Percentiles rank a stretch among this genome's conserved stretches.
Evolutionary conservation across 257 asterid genomes (phyloP).

Genomic region (Gardenia jasminoides): DNA sequence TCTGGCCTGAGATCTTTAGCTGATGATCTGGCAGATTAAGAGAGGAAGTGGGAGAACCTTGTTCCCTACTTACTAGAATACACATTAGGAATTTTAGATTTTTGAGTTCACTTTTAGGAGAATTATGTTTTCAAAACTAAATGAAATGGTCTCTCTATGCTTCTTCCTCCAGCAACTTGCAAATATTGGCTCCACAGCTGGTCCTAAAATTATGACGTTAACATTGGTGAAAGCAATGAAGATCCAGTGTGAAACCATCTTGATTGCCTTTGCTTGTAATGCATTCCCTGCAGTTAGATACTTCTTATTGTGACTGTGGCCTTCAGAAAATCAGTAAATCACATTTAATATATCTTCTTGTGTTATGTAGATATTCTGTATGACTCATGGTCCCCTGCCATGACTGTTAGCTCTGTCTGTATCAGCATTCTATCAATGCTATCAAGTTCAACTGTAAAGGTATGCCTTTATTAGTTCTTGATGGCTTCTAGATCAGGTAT

Average conservation of each 20-base stretch:
- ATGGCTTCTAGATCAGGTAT: background rate
- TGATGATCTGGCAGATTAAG: background rate
- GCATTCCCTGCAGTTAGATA: background rate
- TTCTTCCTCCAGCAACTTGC: background rate
- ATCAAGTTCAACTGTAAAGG: slow-evolving; percentile 92
- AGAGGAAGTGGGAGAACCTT: background rate
- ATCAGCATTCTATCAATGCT: slow-evolving; percentile 98
- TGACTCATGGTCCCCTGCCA: slow-evolving; percentile 99
- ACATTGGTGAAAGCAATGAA: background rate
- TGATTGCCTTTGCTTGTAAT: background rate
- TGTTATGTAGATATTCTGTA: slow-evolving; percentile 71
- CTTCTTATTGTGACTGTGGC: background rate
- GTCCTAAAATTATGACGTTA: background rate
- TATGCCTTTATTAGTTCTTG: slow-evolving; percentile 19
- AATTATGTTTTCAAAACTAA: background rate
- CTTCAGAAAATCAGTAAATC: background rate
- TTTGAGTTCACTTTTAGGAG: background rate
- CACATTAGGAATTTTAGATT: background rate
- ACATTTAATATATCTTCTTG: background rate
- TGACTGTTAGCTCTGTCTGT: slow-evolving; percentile 97
- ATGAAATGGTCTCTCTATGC: background rate
- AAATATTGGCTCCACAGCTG: background rate
- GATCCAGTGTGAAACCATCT: background rate
- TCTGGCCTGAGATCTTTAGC: background rate
- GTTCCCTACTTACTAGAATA: too few relatives aligned